Evolutionary conservation across 192 early-diverging fungal genomes (phyloP).

Genomic region (Rhizophagus prolifer): DNA sequence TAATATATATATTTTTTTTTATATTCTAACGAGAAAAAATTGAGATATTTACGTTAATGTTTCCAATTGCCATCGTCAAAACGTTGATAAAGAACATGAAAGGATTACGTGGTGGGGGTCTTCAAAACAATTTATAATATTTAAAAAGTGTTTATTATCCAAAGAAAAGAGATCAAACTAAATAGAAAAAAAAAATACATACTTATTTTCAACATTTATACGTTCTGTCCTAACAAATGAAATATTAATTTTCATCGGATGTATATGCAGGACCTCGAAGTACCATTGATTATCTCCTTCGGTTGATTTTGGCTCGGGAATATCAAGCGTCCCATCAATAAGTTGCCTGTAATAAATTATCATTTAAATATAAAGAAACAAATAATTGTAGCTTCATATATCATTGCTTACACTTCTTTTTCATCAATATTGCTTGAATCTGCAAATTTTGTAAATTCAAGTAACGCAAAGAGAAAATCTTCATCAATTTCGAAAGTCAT

Average conservation of each 20-base stretch:
- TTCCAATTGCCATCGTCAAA: slow-evolving; percentile 97
- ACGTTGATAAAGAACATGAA: slow-evolving; percentile 75
- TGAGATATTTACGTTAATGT: slow-evolving; percentile 70
- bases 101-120: slow-evolving; percentile 45
- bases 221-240: slow-evolving; percentile 87
- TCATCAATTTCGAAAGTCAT: slow-evolving; percentile 93
- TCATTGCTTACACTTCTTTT: slow-evolving; percentile 52
- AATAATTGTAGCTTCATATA: not conserved
- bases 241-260: slow-evolving; percentile 94
- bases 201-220: slow-evolving; percentile 64
- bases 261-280: slow-evolving; percentile 92
- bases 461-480: slow-evolving; percentile 80
- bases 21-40: too few relatives aligned
- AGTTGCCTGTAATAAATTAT: slow-evolving; percentile 33
- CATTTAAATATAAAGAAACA: not conserved
- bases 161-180: not conserved
- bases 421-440: slow-evolving; percentile 35
- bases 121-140: slow-evolving; percentile 33
- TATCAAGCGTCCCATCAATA: slow-evolving; percentile 54
- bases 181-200: slow-evolving; percentile 24
- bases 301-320: slow-evolving; percentile 68
- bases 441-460: slow-evolving; percentile 86
- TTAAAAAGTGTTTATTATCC: not conserved
- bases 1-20: too few relatives aligned
- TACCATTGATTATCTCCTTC: slow-evolving; percentile 79